phyloP scores from a whole-genome alignment of 495 filamentous ascomycete species.

The Aspergillus nanangensis region DNA sequence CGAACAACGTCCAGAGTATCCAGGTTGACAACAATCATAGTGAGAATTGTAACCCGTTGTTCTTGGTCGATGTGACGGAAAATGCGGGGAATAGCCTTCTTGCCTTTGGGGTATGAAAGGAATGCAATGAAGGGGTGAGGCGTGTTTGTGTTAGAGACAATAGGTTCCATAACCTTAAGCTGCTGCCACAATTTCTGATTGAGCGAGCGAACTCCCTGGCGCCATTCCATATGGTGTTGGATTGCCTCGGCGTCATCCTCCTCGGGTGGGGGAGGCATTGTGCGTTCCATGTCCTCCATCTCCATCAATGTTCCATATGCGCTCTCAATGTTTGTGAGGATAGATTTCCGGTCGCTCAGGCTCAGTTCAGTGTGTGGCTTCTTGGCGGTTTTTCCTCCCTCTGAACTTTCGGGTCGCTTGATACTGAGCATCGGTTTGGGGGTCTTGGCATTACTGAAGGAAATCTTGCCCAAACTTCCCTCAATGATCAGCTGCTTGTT shows the following conservation, averaged over 20 bases:
- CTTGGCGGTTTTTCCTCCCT: conserved; percentile 41
- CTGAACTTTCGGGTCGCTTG: conserved; percentile 76
- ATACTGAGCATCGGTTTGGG: conserved; percentile 92
- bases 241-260: conserved; percentile 61
- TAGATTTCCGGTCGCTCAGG: conserved; percentile 71
- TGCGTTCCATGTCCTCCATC: conserved; percentile 91
- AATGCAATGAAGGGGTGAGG: conserved; percentile 97
- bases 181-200: conserved; percentile 78
- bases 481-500: conserved; percentile 98
- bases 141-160: conserved; percentile 62
- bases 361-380: conserved; percentile 44
- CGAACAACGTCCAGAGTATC: conserved; percentile 88
- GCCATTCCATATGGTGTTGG: conserved; percentile 68
- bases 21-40: conserved; percentile 92
- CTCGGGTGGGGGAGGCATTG: conserved; percentile 64
- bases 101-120: conserved; percentile 91
- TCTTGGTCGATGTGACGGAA: conserved; percentile 90
- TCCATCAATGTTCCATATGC: conserved; percentile 86
- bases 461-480: conserved; percentile 97
- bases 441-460: conserved; percentile 97
- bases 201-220: conserved; percentile 60
- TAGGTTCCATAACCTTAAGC: conserved; percentile 87
- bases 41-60: conserved; percentile 89
- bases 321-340: conserved; percentile 77
- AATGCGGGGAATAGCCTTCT: conserved; percentile 88